Evolutionary conservation across 1,139 yeast species (phyloP).

Genomic region (Schizosaccharomyces versatilis): DNA sequence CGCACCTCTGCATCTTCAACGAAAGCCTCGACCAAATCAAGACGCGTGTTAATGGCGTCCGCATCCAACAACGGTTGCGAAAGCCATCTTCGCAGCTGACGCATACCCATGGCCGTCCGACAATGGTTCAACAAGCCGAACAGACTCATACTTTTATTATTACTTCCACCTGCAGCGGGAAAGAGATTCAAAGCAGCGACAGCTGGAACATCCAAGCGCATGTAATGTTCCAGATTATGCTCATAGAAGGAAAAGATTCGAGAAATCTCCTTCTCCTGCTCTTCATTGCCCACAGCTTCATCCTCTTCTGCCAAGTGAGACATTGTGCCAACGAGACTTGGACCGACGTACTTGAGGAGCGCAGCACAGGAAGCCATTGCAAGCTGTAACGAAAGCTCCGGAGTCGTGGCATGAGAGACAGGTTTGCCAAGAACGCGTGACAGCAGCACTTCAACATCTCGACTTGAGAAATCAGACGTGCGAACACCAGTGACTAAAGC

Average conservation of each 20-base stretch:
- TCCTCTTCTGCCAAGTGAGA: no score
- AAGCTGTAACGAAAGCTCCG: conserved; percentile 28
- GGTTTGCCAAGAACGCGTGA: conserved; percentile 37
- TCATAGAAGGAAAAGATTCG: conserved; percentile 26
- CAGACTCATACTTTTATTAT: conserved; percentile 35
- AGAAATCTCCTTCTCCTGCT: conserved; percentile 16
- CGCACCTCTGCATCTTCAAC: conserved; percentile 50
- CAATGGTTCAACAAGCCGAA: conserved; percentile 73
- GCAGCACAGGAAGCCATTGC: conserved; percentile 39
- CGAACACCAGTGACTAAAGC: conserved; percentile 44
- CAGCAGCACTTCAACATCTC: conserved; percentile 56
- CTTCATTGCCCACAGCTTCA: conserved; percentile 32
- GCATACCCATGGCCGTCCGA: conserved; percentile 64
- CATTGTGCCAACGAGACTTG: conserved; percentile 22
- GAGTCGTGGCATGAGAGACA: conserved; percentile 29
- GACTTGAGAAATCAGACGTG: conserved; percentile 32
- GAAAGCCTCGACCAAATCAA: conserved; percentile 45
- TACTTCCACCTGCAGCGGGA: conserved; percentile 33
- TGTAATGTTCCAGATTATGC: conserved; percentile 52
- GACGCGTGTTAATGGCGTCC: conserved; percentile 41
- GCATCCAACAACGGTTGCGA: conserved; percentile 71
- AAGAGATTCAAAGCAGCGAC: conserved; percentile 68
- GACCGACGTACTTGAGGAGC: conserved; percentile 33
- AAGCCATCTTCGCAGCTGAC: conserved; percentile 78
- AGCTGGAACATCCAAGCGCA: conserved; percentile 82